Percentiles rank a stretch among this genome's conserved stretches.
These are phyloP conservation scores for Exophiala lecanii-corni DNA, from an alignment of 2,329 filamentous ascomycete genomes.

Conservation along the genomic window DNA sequence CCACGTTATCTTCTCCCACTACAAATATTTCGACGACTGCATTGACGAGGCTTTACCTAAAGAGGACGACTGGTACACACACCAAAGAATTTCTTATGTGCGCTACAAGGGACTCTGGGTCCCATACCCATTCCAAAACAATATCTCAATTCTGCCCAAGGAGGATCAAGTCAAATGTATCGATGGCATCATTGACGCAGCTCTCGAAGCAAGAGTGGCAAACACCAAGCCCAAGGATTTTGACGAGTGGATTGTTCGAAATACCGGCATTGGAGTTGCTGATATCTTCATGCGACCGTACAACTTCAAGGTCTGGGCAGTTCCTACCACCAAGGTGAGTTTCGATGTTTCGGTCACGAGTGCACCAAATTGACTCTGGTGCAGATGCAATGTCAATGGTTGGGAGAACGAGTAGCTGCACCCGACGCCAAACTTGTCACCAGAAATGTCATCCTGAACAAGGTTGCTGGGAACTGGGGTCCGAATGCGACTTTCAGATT, in stretches of 20 bases:
- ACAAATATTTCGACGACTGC: conserved; percentile 99
- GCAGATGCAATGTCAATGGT: conserved; percentile 98
- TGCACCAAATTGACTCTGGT: conserved; percentile 3
- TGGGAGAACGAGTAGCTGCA: conserved; percentile 95
- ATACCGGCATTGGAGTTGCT: conserved; percentile 82
- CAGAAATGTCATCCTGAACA: conserved; percentile 91
- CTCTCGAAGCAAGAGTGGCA: conserved; percentile 77
- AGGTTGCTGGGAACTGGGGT: conserved; percentile 95
- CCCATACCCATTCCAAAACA: conserved; percentile 99
- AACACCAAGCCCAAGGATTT: conserved; percentile 94
- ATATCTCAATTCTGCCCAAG: conserved; percentile 96
- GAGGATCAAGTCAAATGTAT: conserved; percentile 94
- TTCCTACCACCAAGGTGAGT: conserved; percentile 88
- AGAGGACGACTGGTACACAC: conserved; percentile 91
- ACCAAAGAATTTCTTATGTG: conserved; percentile 98
- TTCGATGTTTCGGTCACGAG: neutral
- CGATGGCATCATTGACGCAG: conserved; percentile 92
- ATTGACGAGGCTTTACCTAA: conserved; percentile 94
- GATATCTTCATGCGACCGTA: conserved; percentile 98
- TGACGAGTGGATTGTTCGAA: conserved; percentile 96
- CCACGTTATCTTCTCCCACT: conserved; percentile 99
- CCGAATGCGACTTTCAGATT: conserved; percentile 98
- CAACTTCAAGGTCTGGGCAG: conserved; percentile 99
- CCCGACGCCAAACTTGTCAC: conserved; percentile 92
- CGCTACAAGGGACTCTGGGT: conserved; percentile 96